Conservation (phyloP, 306 rosid genomes). For the Cicer judaicum region DNA sequence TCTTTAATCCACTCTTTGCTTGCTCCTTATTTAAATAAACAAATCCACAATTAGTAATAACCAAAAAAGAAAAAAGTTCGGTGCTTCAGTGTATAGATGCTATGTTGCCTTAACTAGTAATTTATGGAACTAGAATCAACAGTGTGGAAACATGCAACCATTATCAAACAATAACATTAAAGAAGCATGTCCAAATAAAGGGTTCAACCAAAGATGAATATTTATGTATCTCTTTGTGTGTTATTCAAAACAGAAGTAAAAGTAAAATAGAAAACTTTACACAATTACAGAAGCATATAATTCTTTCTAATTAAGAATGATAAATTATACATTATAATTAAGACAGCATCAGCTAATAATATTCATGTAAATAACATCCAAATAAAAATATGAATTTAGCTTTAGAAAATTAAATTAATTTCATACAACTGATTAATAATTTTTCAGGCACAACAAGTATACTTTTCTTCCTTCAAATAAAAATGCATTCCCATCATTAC, state of each 20-base stretch:
- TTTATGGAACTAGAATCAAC: slow-evolving; percentile 28
- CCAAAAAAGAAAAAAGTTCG: slow-evolving; percentile 32
- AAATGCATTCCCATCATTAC: slow-evolving; percentile 29
- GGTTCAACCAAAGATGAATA: not conserved
- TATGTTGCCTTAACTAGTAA: not conserved
- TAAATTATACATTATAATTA: slow-evolving; percentile 19
- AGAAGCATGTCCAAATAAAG: not conserved
- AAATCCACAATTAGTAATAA: slow-evolving; percentile 42
- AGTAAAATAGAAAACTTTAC: not conserved
- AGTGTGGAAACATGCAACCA: slow-evolving; percentile 13
- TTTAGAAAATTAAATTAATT: slow-evolving; percentile 21
- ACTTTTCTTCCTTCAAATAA: slow-evolving; percentile 12
- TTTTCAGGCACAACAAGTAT: slow-evolving; percentile 33
- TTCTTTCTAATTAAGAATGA: slow-evolving; percentile 10
- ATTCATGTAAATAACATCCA: slow-evolving; percentile 30
- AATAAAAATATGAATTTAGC: slow-evolving; percentile 26
- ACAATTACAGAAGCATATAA: not conserved
- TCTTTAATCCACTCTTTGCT: slow-evolving; percentile 47
- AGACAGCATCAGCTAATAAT: slow-evolving; percentile 13
- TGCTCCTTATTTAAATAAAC: slow-evolving; percentile 46
- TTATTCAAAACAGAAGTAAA: not conserved
- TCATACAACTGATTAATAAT: slow-evolving; percentile 28
- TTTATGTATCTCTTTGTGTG: not conserved
- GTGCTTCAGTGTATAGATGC: not conserved
- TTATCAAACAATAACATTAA: not conserved